These are phyloP conservation scores for Scleroderma bovista DNA, from an alignment of 768 basidiomycete species.

Conservation along the genomic window DNA sequence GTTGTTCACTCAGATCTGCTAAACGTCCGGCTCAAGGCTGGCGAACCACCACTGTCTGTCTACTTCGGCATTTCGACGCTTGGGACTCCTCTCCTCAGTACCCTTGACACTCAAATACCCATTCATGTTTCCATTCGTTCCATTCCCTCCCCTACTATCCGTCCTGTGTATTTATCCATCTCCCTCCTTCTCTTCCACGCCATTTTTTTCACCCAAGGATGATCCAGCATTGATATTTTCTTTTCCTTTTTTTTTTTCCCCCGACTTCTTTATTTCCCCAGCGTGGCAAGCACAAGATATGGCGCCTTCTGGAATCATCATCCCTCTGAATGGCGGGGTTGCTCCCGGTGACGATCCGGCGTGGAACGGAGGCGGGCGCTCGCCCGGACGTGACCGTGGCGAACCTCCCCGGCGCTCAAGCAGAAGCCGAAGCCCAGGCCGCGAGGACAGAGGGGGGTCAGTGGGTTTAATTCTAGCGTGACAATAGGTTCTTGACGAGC, in stretches of 20 bases:
- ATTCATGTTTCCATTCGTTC: slow-evolving; percentile 3
- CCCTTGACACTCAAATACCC: neutral
- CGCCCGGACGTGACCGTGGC: slow-evolving; percentile 34
- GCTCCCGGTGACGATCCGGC: slow-evolving; percentile 48
- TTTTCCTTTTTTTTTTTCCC: slow-evolving; percentile 31
- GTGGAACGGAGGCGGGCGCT: slow-evolving; percentile 48
- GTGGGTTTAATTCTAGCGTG: slow-evolving; percentile 21
- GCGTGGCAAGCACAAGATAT: slow-evolving; percentile 85
- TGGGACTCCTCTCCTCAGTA: slow-evolving; percentile 1
- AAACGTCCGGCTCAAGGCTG: slow-evolving; percentile 34
- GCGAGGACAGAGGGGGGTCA: slow-evolving; percentile 53
- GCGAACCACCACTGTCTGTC: slow-evolving; percentile 9
- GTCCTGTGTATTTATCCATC: neutral
- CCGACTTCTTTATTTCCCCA: slow-evolving; percentile 39
- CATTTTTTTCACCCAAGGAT: slow-evolving; percentile 31
- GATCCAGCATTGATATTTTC: slow-evolving; percentile 38
- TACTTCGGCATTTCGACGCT: slow-evolving; percentile 7
- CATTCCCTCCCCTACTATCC: too few species aligned
- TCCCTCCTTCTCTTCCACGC: slow-evolving; percentile 17
- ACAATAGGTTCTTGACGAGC: neutral
- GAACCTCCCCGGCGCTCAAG: slow-evolving; percentile 62
- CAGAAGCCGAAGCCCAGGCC: slow-evolving; percentile 74
- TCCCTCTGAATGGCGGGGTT: slow-evolving; percentile 47
- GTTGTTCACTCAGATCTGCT: slow-evolving; percentile 13
- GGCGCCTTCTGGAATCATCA: slow-evolving; percentile 69